Conservation (phyloP, 257 asterid genomes). For the Cordia subcordata region DNA sequence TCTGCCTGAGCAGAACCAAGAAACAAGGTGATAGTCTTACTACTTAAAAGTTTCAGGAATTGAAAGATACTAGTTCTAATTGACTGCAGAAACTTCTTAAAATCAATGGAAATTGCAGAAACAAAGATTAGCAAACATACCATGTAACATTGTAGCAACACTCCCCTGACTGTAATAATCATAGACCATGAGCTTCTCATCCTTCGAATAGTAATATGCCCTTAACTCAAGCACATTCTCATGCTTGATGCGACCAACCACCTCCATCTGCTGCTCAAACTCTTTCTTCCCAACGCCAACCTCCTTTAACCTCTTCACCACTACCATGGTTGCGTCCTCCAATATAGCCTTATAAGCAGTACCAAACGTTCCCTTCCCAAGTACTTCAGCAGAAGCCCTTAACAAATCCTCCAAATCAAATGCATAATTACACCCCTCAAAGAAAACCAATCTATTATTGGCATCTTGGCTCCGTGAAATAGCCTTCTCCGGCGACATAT, state of each 20-base stretch:
- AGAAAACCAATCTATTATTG: conserved; percentile 68
- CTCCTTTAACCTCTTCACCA: conserved; percentile 90
- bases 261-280: conserved; percentile 81
- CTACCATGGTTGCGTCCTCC: conserved; percentile 80
- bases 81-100: no score
- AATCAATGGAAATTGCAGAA: no score
- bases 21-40: no score
- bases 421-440: conserved; percentile 80
- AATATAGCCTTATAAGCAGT: conserved; percentile 78
- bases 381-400: conserved; percentile 94
- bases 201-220: conserved; percentile 93
- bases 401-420: conserved; percentile 90
- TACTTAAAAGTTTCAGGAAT: no score
- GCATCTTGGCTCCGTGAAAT: conserved; percentile 68
- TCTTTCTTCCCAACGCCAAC: conserved; percentile 81
- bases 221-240: conserved; percentile 81
- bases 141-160: conserved; percentile 75
- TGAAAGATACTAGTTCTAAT: no score
- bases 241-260: conserved; percentile 73
- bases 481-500: conserved; percentile 73
- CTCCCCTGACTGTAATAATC: conserved; percentile 76
- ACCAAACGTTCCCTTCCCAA: conserved; percentile 92
- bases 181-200: conserved; percentile 91
- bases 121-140: conserved; percentile 33
- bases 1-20: no score